These are phyloP conservation scores for Sungouiella blattae DNA, from an alignment of 805 yeast species.

Conservation along the genomic window DNA sequence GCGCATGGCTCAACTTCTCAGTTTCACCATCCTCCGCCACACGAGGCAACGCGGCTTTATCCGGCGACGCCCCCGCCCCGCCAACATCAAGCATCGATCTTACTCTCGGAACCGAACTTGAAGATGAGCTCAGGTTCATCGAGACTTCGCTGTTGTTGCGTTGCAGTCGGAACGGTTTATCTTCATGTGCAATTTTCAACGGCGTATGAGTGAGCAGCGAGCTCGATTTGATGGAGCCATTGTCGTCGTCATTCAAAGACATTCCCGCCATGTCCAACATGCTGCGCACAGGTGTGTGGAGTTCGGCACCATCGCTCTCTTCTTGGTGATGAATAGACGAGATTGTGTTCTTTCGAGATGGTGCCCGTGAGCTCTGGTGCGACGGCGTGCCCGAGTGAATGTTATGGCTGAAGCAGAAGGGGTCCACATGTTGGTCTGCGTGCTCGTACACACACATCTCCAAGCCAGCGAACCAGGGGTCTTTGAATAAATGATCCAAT, in stretches of 20 bases:
- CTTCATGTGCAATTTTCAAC: slow-evolving; percentile 14
- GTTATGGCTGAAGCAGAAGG: slow-evolving; percentile 22
- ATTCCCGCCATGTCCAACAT: slow-evolving; percentile 34
- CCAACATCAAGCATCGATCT: slow-evolving; percentile 31
- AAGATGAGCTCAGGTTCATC: slow-evolving; percentile 8
- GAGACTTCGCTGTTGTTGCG: slow-evolving; percentile 11
- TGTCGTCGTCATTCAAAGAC: slow-evolving; percentile 5
- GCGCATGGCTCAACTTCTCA: not conserved
- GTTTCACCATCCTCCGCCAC: not conserved
- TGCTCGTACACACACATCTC: slow-evolving; percentile 60
- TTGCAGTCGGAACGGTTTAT: slow-evolving; percentile 3
- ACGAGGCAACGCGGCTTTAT: not conserved
- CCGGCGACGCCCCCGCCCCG: not conserved
- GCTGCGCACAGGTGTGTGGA: slow-evolving; percentile 31
- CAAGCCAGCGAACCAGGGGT: slow-evolving; percentile 59
- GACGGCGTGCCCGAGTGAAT: slow-evolving; percentile 13
- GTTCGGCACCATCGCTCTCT: slow-evolving; percentile 11
- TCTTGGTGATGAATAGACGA: slow-evolving; percentile 7
- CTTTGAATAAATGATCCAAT: slow-evolving; percentile 50
- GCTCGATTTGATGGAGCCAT: slow-evolving; percentile 22
- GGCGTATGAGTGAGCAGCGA: slow-evolving; percentile 24
- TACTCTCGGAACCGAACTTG: slow-evolving; percentile 11
- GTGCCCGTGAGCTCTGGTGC: slow-evolving; percentile 22
- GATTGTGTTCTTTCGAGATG: slow-evolving; percentile 31
- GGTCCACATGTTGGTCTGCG: slow-evolving; percentile 35